Base-by-base conservation (phyloP, 2,329 filamentous ascomycete genomes). In the Septoria linicola region DNA sequence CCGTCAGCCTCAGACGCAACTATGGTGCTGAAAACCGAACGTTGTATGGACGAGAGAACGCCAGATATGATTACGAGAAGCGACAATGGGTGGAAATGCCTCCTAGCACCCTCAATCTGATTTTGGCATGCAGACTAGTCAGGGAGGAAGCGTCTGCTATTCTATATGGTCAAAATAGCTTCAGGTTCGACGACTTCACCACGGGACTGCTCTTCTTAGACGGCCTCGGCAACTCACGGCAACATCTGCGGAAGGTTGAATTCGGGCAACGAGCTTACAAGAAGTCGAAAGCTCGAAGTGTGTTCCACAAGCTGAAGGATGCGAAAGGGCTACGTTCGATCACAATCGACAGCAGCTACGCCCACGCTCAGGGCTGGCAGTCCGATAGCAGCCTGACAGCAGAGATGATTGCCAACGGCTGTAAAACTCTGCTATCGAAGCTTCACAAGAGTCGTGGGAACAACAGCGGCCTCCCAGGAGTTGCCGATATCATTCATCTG, bases 291-390 rank as follows among this genome's bases (percentile, higher is more conserved):
- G 39, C 48, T 14, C 34, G 27, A 2, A 8, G 41, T 8, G n/a
- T 39, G 7, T 49, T 55, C 40, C 23, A 31, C 44, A 45, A 41
- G 8, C 30, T 55, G 8, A 51, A 48, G 17, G 43, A 48, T n/a
- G 53, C 48, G 1, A 51, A 45, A 21, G n/a, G 41, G 8, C 27
- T 51, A 8, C 25, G 35, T 2, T 39, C 34, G 5, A 25, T 51
- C 8, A 13, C 8, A 8, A 17, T 46, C 8, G 5, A n/a, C n/a
- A n/a, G n/a, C n/a, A n/a, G n/a, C n/a, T n/a, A n/a, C n/a, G n/a
- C n/a, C n/a, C n/a, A n/a, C n/a, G n/a, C n/a, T n/a, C n/a, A n/a
- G n/a, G n/a, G n/a, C n/a, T n/a, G n/a, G n/a, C n/a, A n/a, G n/a
- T n/a, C n/a, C n/a, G n/a, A n/a, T 14, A 30, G 39, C 16, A 13